A percentile compares a stretch with the other conserved stretches of the same genome.
Evolutionary conservation across 306 rosid species (phyloP).

Genomic region (Glycine tomentella): DNA sequence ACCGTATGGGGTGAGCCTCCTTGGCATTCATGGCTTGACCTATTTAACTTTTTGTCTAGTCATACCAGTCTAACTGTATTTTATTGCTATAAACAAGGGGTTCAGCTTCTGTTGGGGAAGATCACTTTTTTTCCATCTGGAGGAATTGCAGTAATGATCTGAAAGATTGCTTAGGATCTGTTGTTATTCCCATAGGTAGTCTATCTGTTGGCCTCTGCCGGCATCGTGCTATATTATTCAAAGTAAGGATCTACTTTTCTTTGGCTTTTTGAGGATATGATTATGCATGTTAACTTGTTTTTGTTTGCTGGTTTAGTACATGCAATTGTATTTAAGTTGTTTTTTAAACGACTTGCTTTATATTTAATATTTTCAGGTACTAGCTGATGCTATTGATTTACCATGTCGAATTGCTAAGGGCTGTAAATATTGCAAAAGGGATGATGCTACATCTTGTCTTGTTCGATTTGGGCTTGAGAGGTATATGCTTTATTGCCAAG

Average conservation of each 20-base stretch:
- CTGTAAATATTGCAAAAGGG: slow-evolving; percentile 87
- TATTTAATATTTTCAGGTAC: slow-evolving; percentile 69
- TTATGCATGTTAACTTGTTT: slow-evolving; percentile 39
- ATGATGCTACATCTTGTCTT: slow-evolving; percentile 94
- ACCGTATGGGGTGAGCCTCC: slow-evolving; percentile 88
- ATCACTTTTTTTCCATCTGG: slow-evolving; percentile 72
- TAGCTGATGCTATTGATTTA: slow-evolving; percentile 84
- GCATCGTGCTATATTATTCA: slow-evolving; percentile 94
- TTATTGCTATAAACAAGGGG: slow-evolving; percentile 78
- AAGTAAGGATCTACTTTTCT: slow-evolving; percentile 67
- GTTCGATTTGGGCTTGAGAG: slow-evolving; percentile 87
- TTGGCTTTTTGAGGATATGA: slow-evolving; percentile 21
- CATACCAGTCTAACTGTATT: slow-evolving; percentile 56
- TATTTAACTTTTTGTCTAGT: slow-evolving; percentile 42
- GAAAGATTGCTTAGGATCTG: slow-evolving; percentile 88
- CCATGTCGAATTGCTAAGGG: slow-evolving; percentile 99
- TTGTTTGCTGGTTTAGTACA: slow-evolving; percentile 29
- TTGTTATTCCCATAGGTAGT: slow-evolving; percentile 95
- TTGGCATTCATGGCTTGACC: slow-evolving; percentile 40
- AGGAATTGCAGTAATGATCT: slow-evolving; percentile 81
- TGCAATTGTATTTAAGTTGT: slow-evolving; percentile 25
- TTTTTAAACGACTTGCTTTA: slow-evolving; percentile 42
- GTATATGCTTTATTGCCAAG: slow-evolving; percentile 52
- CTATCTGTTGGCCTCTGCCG: slow-evolving; percentile 93
- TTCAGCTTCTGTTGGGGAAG: slow-evolving; percentile 82